These are phyloP conservation scores for Chaetomium olivaceum DNA, from an alignment of 2,329 filamentous ascomycete genomes.

Conservation along the genomic window DNA sequence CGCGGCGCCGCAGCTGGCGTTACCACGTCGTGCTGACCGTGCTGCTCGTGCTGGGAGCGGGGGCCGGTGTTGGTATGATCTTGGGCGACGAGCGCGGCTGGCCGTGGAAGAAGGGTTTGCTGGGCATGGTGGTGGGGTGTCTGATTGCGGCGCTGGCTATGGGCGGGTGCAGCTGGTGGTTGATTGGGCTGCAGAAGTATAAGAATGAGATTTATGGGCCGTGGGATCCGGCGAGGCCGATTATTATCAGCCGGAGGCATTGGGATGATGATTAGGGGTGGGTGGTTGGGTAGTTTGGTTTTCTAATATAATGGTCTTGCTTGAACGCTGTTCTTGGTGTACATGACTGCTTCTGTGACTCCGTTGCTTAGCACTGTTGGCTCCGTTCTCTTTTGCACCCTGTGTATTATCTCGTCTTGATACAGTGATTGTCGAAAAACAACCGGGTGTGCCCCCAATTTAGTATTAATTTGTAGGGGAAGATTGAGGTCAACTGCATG, in stretches of 20 bases:
- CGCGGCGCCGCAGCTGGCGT: conserved; percentile 76
- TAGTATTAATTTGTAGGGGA: no score
- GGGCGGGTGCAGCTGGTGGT: conserved; percentile 96
- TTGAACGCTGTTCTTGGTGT: background rate
- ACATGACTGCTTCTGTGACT: background rate
- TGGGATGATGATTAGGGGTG: conserved; percentile 48
- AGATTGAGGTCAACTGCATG: no score
- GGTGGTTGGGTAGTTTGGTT: background rate
- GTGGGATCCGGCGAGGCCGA: conserved; percentile 92
- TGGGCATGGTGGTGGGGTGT: conserved; percentile 76
- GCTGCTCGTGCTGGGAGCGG: conserved; percentile 74
- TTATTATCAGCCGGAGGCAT: conserved; percentile 69
- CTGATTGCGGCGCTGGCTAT: conserved; percentile 75
- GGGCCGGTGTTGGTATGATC: conserved; percentile 71
- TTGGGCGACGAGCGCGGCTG: conserved; percentile 50
- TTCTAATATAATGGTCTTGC: background rate
- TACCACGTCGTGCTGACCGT: conserved; percentile 78
- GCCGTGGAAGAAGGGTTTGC: conserved; percentile 58
- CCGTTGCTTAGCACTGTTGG: background rate
- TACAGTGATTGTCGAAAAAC: no score
- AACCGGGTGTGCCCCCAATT: no score
- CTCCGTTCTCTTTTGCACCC: background rate
- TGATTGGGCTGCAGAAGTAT: conserved; percentile 95
- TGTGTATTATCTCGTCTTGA: no score
- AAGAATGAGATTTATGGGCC: conserved; percentile 98